Conservation (phyloP, 306 rosid genomes). For the Inga oerstediana region DNA sequence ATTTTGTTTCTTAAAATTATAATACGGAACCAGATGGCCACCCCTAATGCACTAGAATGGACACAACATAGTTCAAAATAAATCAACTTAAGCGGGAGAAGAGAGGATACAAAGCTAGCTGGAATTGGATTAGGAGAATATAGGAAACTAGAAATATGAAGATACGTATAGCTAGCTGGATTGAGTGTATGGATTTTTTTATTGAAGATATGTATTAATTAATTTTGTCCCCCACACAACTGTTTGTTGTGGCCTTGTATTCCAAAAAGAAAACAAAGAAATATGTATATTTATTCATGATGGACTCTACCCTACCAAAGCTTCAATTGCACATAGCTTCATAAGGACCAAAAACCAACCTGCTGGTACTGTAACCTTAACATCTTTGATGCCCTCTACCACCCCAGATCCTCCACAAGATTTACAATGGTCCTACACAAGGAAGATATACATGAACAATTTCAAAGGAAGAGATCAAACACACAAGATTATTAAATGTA, state of each 20-base stretch:
- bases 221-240: neutral
- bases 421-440: constrained; percentile 69
- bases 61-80: neutral
- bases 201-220: neutral
- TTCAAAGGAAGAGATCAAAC: constrained; percentile 25
- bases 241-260: neutral
- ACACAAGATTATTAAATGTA: constrained; percentile 17
- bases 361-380: constrained; percentile 86
- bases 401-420: constrained; percentile 85
- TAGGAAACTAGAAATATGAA: constrained; percentile 25
- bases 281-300: neutral
- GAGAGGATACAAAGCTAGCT: constrained; percentile 1
- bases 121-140: neutral
- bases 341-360: constrained; percentile 61
- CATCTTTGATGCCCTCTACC: constrained; percentile 77
- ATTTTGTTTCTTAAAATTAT: constrained; percentile 18
- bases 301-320: constrained; percentile 20
- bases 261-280: neutral
- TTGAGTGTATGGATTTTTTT: neutral
- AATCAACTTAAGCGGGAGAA: constrained; percentile 25
- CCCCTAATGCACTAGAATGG: neutral
- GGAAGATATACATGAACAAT: constrained; percentile 33
- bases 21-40: constrained; percentile 9
- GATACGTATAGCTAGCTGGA: neutral
- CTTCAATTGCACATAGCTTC: constrained; percentile 23